Evolutionary conservation across 768 basidiomycete species (phyloP).

Genomic region (Pleurotus tuoliensis): DNA sequence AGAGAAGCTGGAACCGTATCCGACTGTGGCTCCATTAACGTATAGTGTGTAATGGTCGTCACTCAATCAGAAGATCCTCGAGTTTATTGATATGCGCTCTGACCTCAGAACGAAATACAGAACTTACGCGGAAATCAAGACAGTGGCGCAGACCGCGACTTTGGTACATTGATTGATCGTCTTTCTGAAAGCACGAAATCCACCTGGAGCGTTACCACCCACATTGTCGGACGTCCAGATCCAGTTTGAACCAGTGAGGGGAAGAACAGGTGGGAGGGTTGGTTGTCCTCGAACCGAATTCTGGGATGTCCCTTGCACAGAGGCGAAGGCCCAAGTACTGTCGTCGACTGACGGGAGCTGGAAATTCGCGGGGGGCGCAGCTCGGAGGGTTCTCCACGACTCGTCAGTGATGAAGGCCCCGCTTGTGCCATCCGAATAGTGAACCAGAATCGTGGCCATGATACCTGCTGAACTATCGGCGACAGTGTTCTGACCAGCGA

Average conservation of each 20-base stretch:
- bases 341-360: not conserved
- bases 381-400: not conserved
- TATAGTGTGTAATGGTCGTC: constrained; percentile 24
- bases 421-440: not conserved
- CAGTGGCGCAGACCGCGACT: constrained; percentile 3
- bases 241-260: constrained; percentile 2
- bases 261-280: not conserved
- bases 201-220: not conserved
- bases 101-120: not conserved
- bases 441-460: not conserved
- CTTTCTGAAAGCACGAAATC: not conserved
- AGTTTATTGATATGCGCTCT: not conserved
- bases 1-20: constrained; percentile 14
- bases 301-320: not conserved
- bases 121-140: not conserved
- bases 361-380: not conserved
- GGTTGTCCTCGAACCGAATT: not conserved
- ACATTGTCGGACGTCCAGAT: constrained; percentile 4
- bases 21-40: constrained; percentile 22
- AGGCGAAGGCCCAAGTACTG: not conserved
- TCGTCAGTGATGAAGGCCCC: constrained; percentile 1
- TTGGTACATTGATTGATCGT: not conserved
- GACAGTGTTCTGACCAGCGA: not conserved
- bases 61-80: not conserved
- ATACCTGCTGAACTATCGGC: not conserved